Evolutionary conservation across 23 red algal species (phyloP), one percentile per base, ranked within the genome.

Genomic region (Gracilaria vermiculophylla): DNA sequence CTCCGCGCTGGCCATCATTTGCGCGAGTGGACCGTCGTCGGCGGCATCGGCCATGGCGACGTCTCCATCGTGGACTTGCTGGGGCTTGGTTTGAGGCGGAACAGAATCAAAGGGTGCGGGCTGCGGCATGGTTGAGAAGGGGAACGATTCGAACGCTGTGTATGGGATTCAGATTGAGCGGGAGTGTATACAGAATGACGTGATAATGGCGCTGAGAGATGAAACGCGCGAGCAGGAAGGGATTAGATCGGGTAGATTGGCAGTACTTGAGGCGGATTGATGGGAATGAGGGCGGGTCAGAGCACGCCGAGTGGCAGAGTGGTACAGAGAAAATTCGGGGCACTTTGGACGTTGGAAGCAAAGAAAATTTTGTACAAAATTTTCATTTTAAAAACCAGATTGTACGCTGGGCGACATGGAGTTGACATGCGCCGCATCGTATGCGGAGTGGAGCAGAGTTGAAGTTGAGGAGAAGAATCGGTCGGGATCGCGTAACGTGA

Each of bases 401-500:
- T 2, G 10, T 31, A 64, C 58, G 35, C 61, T 81, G 50, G 24
- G 77, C 77, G 50, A 81, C 50, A 81, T 60, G 32, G 61, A 60
- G 77, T 34, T 60, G 77, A 60, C 79, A 83, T 83, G 58, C 60
- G 60, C 79, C 58, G 56, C 45, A 83, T 83, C 79, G 57, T 58
- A 83, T 83, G 57, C 44, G 57, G 79, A 62, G 69, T 83, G 23
- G 60, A 56, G 79, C 79, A 28, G 79, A 58, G 79, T 35, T 83
- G 69, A 58, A 69, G 69, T 58, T 83, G 79, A 83, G 28, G 42
- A 69, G 79, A 83, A 58, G 79, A 58, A 83, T 83, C 79, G 54
- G 49, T 83, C 79, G 32, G 79, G 79, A 83, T 69, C 43, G 5
- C 6, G 43, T 47, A 47, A 8, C 43, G n/a, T n/a, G n/a, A n/a